These are phyloP conservation scores for Ajuga chamaepitys DNA, from an alignment of 257 asterid species.

Conservation along the genomic window DNA sequence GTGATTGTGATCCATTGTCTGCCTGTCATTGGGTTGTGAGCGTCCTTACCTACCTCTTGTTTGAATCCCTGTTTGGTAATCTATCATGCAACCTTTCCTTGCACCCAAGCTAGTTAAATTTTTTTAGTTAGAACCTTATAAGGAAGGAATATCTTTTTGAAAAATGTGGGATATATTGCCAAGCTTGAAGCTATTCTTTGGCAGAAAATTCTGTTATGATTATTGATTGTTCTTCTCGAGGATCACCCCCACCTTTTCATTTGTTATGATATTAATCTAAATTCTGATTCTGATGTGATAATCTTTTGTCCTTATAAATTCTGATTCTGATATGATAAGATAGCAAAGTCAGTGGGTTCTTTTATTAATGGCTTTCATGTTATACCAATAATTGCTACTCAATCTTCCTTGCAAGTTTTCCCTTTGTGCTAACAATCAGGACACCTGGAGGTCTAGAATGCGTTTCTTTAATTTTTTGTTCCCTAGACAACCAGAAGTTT, in stretches of 20 bases:
- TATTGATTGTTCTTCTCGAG: constrained; percentile 10
- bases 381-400: too few relatives aligned
- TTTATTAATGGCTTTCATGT: too few relatives aligned
- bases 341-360: too few relatives aligned
- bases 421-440: too few relatives aligned
- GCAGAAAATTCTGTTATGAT: neutral
- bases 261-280: neutral
- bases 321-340: too few relatives aligned
- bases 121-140: neutral
- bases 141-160: too few relatives aligned
- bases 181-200: neutral
- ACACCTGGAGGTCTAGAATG: too few relatives aligned
- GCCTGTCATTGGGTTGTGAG: constrained; percentile 99
- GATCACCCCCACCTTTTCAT: neutral
- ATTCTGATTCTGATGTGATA: neutral
- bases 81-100: neutral
- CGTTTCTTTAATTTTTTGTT: too few relatives aligned
- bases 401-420: too few relatives aligned
- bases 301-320: neutral
- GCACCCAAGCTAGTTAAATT: neutral
- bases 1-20: constrained; percentile 79
- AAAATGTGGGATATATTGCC: neutral
- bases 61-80: neutral
- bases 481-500: too few relatives aligned
- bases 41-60: neutral